Percentiles rank a stretch among this genome's conserved stretches.
Conservation (phyloP, 139 green algal species). For the Spirogloea muscicola region DNA sequence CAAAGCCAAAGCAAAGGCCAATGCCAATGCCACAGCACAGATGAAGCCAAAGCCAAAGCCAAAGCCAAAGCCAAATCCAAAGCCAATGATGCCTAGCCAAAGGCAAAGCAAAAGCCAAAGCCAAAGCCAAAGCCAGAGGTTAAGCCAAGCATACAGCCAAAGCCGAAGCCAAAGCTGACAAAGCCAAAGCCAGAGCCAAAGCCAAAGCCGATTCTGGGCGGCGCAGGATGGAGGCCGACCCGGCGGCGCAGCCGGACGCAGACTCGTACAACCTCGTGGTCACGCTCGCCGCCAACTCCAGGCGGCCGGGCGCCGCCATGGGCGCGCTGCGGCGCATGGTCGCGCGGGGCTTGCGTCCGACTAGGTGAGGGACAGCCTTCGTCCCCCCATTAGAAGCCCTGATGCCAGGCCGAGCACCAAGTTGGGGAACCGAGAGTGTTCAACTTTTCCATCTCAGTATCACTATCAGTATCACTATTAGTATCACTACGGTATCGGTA, state of each 20-base stretch:
- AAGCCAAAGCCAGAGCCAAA: neutral
- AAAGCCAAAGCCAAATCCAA: neutral
- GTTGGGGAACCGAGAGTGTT: too few relatives aligned
- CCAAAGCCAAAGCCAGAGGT: too few relatives aligned
- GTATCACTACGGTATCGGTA: too few relatives aligned
- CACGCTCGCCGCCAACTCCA: conserved; percentile 9
- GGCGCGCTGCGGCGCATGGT: conserved; percentile 15
- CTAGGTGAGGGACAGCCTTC: too few relatives aligned
- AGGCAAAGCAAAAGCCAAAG: neutral
- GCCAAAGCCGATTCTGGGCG: neutral
- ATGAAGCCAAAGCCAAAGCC: neutral
- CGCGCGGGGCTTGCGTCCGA: conserved; percentile 2
- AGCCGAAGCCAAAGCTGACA: neutral
- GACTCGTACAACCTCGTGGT: conserved; percentile 32
- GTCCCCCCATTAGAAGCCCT: too few relatives aligned
- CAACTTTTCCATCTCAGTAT: too few relatives aligned
- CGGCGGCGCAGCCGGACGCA: conserved; percentile 2
- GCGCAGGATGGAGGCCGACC: neutral
- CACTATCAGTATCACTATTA: too few relatives aligned
- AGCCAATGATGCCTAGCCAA: neutral
- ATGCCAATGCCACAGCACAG: neutral
- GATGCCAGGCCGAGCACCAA: too few relatives aligned
- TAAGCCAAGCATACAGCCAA: too few relatives aligned
- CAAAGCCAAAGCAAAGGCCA: neutral
- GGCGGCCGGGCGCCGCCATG: conserved; percentile 4